Base-by-base conservation (phyloP, 768 basidiomycete genomes). In the Leucosporidium creatinivorum region DNA sequence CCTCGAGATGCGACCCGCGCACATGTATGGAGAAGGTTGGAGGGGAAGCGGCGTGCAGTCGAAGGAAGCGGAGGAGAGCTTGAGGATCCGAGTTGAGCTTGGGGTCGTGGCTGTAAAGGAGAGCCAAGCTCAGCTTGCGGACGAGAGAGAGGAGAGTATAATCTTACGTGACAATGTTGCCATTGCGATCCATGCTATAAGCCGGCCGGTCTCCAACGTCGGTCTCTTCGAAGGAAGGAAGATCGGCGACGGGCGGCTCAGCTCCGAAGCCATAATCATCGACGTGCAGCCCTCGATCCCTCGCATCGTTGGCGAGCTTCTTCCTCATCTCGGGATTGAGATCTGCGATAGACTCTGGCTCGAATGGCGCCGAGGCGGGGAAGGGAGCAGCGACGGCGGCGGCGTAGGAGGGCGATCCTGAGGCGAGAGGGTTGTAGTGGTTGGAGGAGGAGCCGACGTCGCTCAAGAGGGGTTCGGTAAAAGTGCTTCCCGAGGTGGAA, bases 261-360 rank as follows among this genome's bases (percentile, higher is more conserved):
- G 33, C 33, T 33, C 33, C 33, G 23, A 58, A 58, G 10, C 57
- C 57, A n/a, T 39, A 58, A 21, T 58, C 57, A 4, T 23, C 57
- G 12, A 58, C 33, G 1, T 44, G 23, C 2, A 23, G 19, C 5
- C 57, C 57, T 12, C 33, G n/a, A 23, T 44, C 57, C 57, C 33
- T 58, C 57, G 57, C 57, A 23, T 58, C 57, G 23, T n/a, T 58
- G 23, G 57, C 23, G 36, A 58, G 36, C 36, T 58, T 58, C 57
- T 58, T 58, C 6, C 36, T 23, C 33, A 26, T 23, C 57, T 58
- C 57, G 12, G 57, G 57, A 36, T 58, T 58, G 36, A 58, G 57
- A 8, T 36, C 36, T 19, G 23, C 57, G 33, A 58, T 23, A 10
- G 33, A 33, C 36, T 58, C 57, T 18, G 57, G 33, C 57, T 23